Base-by-base conservation (phyloP, 495 filamentous ascomycete species). In the Aspergillus conjunctus region DNA sequence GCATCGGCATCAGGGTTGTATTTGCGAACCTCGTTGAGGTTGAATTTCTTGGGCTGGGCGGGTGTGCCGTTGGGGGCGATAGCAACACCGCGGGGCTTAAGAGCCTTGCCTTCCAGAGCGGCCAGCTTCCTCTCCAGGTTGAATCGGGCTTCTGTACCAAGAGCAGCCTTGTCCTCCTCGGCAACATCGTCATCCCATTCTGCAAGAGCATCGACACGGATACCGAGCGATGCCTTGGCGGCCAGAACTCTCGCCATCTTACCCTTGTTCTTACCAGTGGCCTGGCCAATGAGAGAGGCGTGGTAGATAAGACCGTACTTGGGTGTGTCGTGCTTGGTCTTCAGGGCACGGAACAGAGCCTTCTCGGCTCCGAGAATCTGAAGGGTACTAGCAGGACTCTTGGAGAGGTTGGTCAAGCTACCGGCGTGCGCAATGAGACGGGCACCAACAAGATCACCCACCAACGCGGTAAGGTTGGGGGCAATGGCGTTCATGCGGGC, bases 281-380 rank as follows among this genome's bases (percentile, higher is more conserved):
- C 93, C 78, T 99, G 94, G 46, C 94, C 94, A 51, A 99, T 91
- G 32, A 99, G 81, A 26, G 92, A 97, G 18, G 94, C 93, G 76
- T 99, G 95, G 79, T 97, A 99, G 74, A 98, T 96, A 64, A 98
- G 85, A 81, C 94, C 94, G 67, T 99, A 99, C 79, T 99, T 99
- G 64, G 94, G 94, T 12, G 94, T 99, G 69, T 98, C 91, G 73
- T 98, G 94, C 81, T 99, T 99, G 17, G 95, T 99, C 83, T 99
- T 99, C 60, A 99, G 79, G 18, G 94, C 94, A 62, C 94, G 86
- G 86, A 99, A 99, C 56, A 99, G 87, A 5, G 94, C 94, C 82
- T 99, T 99, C 79, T 99, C 94, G 58, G 94, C 94, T 75, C 94
- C 94, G 9, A 99, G 85, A 71, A 99, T 97, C 80, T 99, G 94